Percentiles rank a stretch among this genome's conserved stretches.
phyloP scores from a whole-genome alignment of 345 rosid species.

The Dipteronia sinensis region DNA sequence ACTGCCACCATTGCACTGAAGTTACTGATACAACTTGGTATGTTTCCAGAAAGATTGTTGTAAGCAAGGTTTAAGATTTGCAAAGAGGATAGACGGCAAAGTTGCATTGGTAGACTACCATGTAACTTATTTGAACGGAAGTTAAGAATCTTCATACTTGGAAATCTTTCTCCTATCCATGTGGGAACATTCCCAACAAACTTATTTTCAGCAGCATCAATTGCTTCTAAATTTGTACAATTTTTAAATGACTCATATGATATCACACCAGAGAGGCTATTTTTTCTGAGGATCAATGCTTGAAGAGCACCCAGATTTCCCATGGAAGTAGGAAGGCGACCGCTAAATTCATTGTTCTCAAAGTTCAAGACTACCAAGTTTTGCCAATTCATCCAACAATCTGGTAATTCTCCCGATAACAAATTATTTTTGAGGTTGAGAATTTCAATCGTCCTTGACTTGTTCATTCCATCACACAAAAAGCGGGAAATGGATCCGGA shows the following conservation, averaged over 20 bases:
- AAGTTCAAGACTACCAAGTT: not conserved
- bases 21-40: conserved; percentile 15
- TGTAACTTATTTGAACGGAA: conserved; percentile 24
- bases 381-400: conserved; percentile 24
- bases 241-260: not conserved
- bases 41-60: conserved; percentile 11
- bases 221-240: not conserved
- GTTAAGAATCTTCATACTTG: conserved; percentile 2
- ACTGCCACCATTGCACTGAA: not conserved
- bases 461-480: conserved; percentile 24
- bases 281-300: not conserved
- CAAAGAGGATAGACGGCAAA: conserved; percentile 13
- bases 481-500: not conserved
- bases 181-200: conserved; percentile 13
- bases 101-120: conserved; percentile 24
- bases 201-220: not conserved
- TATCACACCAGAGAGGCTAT: not conserved
- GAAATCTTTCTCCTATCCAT: conserved; percentile 20
- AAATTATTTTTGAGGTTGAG: conserved; percentile 42
- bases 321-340: not conserved
- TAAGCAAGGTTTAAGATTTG: conserved; percentile 22
- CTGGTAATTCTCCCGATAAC: conserved; percentile 32
- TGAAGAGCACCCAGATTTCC: not conserved
- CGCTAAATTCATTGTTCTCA: conserved; percentile 9
- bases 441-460: conserved; percentile 12